Percentiles rank a stretch among this genome's conserved stretches.
These are phyloP conservation scores for Arthrobotrys iridis DNA, from an alignment of 2,329 filamentous ascomycete genomes.

Conservation along the genomic window DNA sequence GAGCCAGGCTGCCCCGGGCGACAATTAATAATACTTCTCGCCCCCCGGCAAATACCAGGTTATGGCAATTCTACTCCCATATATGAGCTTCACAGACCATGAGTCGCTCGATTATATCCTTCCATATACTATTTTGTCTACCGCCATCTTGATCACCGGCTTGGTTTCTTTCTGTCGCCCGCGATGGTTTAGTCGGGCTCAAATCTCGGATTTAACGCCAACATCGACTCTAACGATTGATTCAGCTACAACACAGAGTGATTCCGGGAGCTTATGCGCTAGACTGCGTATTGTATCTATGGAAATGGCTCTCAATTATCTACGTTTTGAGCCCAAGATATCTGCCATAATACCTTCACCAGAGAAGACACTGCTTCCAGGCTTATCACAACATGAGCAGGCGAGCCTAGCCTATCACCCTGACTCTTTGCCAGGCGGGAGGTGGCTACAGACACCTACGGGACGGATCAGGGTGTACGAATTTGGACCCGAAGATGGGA, in stretches of 20 bases:
- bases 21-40: conserved; percentile 1
- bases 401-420: conserved; percentile 71
- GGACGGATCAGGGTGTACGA: conserved; percentile 79
- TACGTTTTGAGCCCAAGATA: conserved; percentile 13
- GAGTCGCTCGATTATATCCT: conserved; percentile 13
- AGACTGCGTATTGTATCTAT: conserved; percentile 1
- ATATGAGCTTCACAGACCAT: conserved; percentile 36
- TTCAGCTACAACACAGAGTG: conserved; percentile 31
- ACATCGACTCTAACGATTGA: not conserved
- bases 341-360: conserved; percentile 60
- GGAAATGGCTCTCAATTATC: conserved; percentile 12
- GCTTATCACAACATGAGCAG: conserved; percentile 61
- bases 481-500: conserved; percentile 77
- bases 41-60: not conserved
- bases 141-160: conserved; percentile 33
- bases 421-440: conserved; percentile 73
- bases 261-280: not conserved
- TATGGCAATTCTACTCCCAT: conserved; percentile 41
- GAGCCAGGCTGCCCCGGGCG: not conserved
- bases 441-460: conserved; percentile 76
- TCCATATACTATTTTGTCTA: conserved; percentile 32
- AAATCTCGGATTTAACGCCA: not conserved
- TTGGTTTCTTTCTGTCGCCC: conserved; percentile 27
- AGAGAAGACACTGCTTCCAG: conserved; percentile 59
- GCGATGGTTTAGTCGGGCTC: conserved; percentile 28